Conservation (phyloP, 441 rosid species). For the Corymbia citriodora region DNA sequence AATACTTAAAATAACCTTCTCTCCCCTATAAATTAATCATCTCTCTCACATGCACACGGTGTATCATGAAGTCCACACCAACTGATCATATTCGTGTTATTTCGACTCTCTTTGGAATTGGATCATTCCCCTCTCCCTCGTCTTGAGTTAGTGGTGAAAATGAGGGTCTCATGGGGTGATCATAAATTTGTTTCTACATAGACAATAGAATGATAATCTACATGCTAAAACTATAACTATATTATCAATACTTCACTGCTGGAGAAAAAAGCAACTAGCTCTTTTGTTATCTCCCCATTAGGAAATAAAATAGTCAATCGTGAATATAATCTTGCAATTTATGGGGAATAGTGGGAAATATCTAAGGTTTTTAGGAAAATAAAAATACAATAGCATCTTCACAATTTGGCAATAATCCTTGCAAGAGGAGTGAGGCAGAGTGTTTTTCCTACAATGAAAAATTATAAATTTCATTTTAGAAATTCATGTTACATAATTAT, state of each 20-base stretch:
- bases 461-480: not conserved
- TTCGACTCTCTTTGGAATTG: not conserved
- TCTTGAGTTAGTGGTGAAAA: not conserved
- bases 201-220: no score
- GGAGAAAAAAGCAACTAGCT: not conserved
- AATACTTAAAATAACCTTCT: not conserved
- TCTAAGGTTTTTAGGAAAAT: not conserved
- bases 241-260: accelerated
- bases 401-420: not conserved
- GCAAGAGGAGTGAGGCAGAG: not conserved
- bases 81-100: not conserved
- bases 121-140: not conserved
- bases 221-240: not conserved
- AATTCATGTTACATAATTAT: not conserved
- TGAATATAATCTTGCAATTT: not conserved
- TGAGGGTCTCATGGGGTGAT: accelerated
- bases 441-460: not conserved
- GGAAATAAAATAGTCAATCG: not conserved
- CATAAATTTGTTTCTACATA: no score
- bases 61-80: not conserved
- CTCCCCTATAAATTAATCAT: not conserved
- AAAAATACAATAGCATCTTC: not conserved
- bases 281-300: not conserved
- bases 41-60: accelerated
- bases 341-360: not conserved